A percentile compares a stretch with the other conserved stretches of the same genome.
Conservation (phyloP, 2,329 filamentous ascomycete species). For the Arachnomyces sp. region DNA sequence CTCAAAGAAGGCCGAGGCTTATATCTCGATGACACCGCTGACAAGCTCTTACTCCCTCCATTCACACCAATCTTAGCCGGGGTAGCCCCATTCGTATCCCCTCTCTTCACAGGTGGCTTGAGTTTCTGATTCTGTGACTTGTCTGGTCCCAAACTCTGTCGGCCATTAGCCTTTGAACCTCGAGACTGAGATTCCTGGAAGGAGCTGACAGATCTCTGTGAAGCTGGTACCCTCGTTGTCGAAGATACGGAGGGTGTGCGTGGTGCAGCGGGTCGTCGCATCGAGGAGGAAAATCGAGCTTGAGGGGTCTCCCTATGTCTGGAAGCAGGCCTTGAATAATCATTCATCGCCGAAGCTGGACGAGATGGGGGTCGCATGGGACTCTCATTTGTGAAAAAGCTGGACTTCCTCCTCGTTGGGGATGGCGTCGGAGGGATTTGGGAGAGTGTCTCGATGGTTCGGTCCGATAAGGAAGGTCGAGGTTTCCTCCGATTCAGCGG, state of each 20-base stretch:
- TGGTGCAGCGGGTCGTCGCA: slow-evolving; percentile 27
- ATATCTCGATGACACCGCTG: slow-evolving; percentile 36
- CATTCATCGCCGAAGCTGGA: slow-evolving; percentile 54
- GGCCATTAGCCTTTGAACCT: slow-evolving; percentile 17
- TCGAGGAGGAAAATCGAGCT: slow-evolving; percentile 21
- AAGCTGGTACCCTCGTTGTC: slow-evolving; percentile 13
- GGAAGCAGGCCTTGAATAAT: slow-evolving; percentile 32
- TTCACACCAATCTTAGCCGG: slow-evolving; percentile 14
- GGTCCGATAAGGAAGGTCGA: slow-evolving; percentile 62
- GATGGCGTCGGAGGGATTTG: slow-evolving; percentile 71
- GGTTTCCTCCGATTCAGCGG: slow-evolving; percentile 14
- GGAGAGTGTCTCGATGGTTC: slow-evolving; percentile 78
- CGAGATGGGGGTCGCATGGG: slow-evolving; percentile 56
- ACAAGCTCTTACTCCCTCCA: slow-evolving; percentile 43
- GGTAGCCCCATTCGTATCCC: slow-evolving; percentile 7
- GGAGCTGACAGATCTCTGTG: slow-evolving; percentile 10
- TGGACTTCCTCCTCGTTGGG: slow-evolving; percentile 57
- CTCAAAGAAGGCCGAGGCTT: slow-evolving; percentile 47
- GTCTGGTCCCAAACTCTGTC: slow-evolving; percentile 14
- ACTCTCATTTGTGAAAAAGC: slow-evolving; percentile 63
- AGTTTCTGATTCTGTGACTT: slow-evolving; percentile 7
- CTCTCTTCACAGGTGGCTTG: slow-evolving; percentile 8
- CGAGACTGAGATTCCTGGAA: slow-evolving; percentile 9
- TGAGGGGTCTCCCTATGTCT: slow-evolving; percentile 46
- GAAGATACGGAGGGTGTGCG: slow-evolving; percentile 20